These are phyloP conservation scores for Fusarium sp. DNA, from an alignment of 2,329 filamentous ascomycete species.

Conservation along the genomic window DNA sequence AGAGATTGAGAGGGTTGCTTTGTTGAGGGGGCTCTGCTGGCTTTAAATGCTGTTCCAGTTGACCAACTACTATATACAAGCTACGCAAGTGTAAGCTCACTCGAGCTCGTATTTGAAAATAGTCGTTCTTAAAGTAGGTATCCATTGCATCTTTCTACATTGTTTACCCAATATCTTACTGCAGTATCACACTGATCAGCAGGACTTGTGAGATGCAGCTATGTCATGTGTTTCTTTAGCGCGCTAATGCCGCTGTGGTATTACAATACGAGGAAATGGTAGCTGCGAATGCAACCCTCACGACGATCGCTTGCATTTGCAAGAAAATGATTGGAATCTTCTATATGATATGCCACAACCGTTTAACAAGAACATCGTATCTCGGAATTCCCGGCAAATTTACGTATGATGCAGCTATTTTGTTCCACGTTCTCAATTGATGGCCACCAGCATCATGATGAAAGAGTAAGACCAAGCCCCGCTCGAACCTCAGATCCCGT, in stretches of 20 bases:
- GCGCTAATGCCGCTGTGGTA: background rate
- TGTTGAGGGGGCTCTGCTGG: background rate
- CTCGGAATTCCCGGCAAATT: background rate
- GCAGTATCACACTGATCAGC: background rate
- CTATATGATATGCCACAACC: background rate
- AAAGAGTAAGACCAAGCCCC: background rate
- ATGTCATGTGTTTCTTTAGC: background rate
- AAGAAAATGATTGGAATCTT: background rate
- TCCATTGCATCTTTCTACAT: background rate
- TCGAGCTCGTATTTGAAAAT: background rate
- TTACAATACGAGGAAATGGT: slow-evolving; percentile 6
- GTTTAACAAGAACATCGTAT: background rate
- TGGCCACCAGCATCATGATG: background rate
- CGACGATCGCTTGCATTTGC: background rate
- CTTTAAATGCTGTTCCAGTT: background rate
- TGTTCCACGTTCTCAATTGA: background rate
- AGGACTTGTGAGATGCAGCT: background rate
- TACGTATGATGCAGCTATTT: background rate
- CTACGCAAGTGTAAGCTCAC: background rate
- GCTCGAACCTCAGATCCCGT: background rate
- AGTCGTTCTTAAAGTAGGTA: accelerated
- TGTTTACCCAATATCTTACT: background rate
- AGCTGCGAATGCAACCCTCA: background rate
- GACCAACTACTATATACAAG: background rate
- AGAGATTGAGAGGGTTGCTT: background rate